These are phyloP conservation scores for Cudoniella acicularis DNA, from an alignment of 495 filamentous ascomycete genomes.

Conservation along the genomic window DNA sequence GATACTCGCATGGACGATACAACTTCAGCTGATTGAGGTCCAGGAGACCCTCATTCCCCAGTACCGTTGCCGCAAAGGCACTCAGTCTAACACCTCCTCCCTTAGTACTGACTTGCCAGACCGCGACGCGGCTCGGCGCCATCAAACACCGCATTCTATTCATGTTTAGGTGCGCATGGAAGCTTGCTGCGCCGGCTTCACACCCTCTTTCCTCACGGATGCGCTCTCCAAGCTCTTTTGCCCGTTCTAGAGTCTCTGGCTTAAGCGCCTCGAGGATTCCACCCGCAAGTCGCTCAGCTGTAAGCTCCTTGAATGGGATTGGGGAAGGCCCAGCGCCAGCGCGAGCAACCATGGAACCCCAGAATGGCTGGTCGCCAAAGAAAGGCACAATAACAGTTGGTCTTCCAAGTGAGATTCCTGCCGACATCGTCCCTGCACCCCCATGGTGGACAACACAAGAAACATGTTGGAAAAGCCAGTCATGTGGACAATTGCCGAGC, in stretches of 20 bases:
- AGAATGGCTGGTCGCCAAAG: conserved; percentile 77
- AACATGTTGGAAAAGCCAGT: conserved; percentile 64
- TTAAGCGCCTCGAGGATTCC: conserved; percentile 66
- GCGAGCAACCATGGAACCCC: conserved; percentile 68
- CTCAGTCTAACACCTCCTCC: conserved; percentile 54
- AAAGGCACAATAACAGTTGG: conserved; percentile 68
- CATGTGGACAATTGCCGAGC: conserved; percentile 64
- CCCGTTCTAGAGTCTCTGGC: conserved; percentile 51
- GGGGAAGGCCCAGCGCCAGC: conserved; percentile 65
- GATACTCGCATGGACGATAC: conserved; percentile 14
- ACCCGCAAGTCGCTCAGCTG: conserved; percentile 57
- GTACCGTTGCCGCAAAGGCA: conserved; percentile 61
- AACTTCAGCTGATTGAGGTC: conserved; percentile 28
- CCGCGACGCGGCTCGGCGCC: conserved; percentile 59
- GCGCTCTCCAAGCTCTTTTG: conserved; percentile 52
- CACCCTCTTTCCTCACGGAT: conserved; percentile 73
- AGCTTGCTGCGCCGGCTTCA: conserved; percentile 63
- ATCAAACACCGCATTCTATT: conserved; percentile 66
- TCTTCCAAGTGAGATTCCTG: conserved; percentile 58
- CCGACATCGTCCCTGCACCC: conserved; percentile 64
- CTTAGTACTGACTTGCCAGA: conserved; percentile 66
- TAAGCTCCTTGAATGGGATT: conserved; percentile 70
- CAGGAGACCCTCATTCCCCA: conserved; percentile 55
- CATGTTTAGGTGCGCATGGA: conserved; percentile 61
- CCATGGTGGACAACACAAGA: conserved; percentile 61